Base-by-base conservation (phyloP, 2,329 filamentous ascomycete species). In the Ophidiomyces ophidiicola region DNA sequence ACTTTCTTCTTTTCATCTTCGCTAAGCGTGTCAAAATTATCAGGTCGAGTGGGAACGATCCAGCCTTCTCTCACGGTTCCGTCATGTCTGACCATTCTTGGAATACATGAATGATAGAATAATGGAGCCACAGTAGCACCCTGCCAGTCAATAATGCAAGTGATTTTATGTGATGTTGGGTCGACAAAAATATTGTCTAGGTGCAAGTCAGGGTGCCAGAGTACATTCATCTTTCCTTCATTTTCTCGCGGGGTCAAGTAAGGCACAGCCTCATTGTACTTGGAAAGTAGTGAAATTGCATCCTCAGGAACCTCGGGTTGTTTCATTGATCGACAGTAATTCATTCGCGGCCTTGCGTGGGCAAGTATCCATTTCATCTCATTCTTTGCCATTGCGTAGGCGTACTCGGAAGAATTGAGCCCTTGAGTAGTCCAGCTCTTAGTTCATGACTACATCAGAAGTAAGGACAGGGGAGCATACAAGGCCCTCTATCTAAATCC, bases 141-240 rank as follows among this genome's bases (percentile, higher is more conserved):
- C 33, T 35, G 32, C 37, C 32, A 40, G 30, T 40, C 37, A 19
- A 40, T 17, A 25, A 40, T 40, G 17, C 43, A 10, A 21, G 50
- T 53, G 11, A 56, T 55, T 36, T 46, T 15, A 32, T 30, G 21
- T 1, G 47, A 52, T 7, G 38, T 30, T 11, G 51, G 49, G 41
- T 57, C 49, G 1, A 57, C 49, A 25, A 55, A 57, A 6, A 56
- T 37, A 32, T 55, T 56, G 18, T 55, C 46, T 5, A 50, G 46
- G 21, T 54, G 47, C 7, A 55, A 47, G 32, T 54, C 51, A 5
- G 50, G 48, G 31, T 54, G 52, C 49, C 47, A 56, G n/a, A 54
- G 44, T 39, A 52, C 43, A 12, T 48, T 53, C 6, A 31, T 18
- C 6, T 12, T n/a, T 8, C 18, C 20, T 3, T 40, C 29, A 5